Percentiles rank a stretch among this genome's conserved stretches.
Evolutionary conservation across 2,329 filamentous ascomycete genomes (phyloP).

Genomic region (Emergomyces orientalis): DNA sequence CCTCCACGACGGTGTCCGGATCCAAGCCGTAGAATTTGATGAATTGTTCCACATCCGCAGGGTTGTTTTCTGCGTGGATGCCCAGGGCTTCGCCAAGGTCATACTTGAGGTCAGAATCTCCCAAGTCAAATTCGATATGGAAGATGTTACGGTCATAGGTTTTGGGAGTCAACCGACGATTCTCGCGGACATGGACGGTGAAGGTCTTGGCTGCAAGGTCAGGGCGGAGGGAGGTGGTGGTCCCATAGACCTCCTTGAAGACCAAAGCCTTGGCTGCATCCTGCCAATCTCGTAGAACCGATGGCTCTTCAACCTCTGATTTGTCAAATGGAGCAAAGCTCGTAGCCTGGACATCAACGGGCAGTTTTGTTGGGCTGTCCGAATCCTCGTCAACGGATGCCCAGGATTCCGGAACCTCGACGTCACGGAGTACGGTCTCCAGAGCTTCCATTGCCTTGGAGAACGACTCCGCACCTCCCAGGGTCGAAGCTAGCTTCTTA

Average conservation of each 20-base stretch:
- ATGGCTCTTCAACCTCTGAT: constrained; percentile 56
- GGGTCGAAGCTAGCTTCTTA: constrained; percentile 56
- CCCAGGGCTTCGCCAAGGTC: constrained; percentile 95
- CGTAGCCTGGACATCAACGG: constrained; percentile 59
- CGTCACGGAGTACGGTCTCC: constrained; percentile 57
- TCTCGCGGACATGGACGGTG: constrained; percentile 87
- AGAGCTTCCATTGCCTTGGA: constrained; percentile 54
- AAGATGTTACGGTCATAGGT: constrained; percentile 98
- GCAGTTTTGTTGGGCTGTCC: constrained; percentile 38
- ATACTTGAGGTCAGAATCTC: constrained; percentile 82
- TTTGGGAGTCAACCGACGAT: constrained; percentile 76
- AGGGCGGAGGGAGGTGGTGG: constrained; percentile 63
- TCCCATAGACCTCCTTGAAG: constrained; percentile 91
- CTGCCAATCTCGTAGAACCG: constrained; percentile 67
- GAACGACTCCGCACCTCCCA: constrained; percentile 51
- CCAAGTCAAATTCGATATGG: constrained; percentile 98
- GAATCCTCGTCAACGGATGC: constrained; percentile 52
- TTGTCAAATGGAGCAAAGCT: constrained; percentile 78
- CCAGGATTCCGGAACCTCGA: constrained; percentile 76
- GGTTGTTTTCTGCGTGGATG: constrained; percentile 90
- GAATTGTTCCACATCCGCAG: constrained; percentile 67
- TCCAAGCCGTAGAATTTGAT: constrained; percentile 84
- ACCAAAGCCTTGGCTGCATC: constrained; percentile 74
- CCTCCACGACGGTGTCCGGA: constrained; percentile 76
- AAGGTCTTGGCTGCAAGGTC: constrained; percentile 79